Conservation (phyloP, 345 rosid species). For the Gossypium rotundifolium region DNA sequence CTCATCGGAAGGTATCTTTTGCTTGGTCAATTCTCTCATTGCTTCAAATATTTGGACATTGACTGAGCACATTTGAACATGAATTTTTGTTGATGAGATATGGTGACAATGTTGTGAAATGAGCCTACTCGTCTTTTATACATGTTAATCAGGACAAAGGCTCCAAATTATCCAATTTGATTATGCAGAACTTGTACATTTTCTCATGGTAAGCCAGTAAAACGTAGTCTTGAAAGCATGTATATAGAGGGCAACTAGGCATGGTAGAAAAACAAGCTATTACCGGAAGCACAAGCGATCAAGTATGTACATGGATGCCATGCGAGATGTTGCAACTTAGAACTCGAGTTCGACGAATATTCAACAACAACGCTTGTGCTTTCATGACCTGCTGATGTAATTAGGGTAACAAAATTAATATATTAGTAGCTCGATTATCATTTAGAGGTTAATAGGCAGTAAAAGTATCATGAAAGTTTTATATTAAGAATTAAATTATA, state of each 20-base stretch:
- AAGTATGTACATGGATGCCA: conserved; percentile 56
- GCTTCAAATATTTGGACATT: too few species aligned
- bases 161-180: neutral
- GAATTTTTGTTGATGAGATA: too few species aligned
- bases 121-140: neutral
- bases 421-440: neutral
- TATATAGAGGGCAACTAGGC: conserved; percentile 25
- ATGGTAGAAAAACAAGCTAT: conserved; percentile 49
- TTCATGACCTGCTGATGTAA: conserved; percentile 29
- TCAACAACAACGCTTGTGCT: conserved; percentile 26
- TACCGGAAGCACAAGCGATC: conserved; percentile 56
- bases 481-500: too few species aligned
- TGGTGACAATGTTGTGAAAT: too few species aligned
- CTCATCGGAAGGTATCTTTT: too few species aligned
- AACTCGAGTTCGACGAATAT: conserved; percentile 23
- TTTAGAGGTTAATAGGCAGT: neutral
- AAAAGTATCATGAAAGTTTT: too few species aligned
- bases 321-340: conserved; percentile 49
- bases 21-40: too few species aligned
- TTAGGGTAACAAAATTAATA: neutral
- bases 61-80: too few species aligned
- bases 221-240: neutral
- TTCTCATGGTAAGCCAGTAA: neutral
- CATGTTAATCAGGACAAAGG: neutral
- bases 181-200: neutral